Conservation (phyloP, 352 stramenopile species). For the Bremia lactucae region DNA sequence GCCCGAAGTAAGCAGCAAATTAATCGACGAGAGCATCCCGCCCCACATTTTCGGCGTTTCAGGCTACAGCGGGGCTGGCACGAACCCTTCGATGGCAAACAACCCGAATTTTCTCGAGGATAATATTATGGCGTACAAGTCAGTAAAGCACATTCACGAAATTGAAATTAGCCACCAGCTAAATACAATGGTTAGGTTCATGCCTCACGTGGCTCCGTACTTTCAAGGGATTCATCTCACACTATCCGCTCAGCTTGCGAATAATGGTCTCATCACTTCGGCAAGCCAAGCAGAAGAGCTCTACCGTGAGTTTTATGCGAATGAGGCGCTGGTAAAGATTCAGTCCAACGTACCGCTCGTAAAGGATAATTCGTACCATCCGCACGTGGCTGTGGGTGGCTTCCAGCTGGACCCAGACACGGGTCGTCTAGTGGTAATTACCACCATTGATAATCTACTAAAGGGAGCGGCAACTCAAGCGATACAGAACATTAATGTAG, state of each 20-base stretch:
- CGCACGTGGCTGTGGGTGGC: constrained; percentile 73
- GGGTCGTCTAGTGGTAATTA: constrained; percentile 78
- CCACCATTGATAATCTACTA: constrained; percentile 90
- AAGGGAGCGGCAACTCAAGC: constrained; percentile 90
- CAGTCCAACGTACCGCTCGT: constrained; percentile 51
- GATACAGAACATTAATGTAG: constrained; percentile 92
- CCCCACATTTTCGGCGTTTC: constrained; percentile 84
- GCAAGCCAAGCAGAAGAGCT: constrained; percentile 65
- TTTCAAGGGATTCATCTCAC: constrained; percentile 91
- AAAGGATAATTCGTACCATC: constrained; percentile 63
- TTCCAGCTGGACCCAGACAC: constrained; percentile 84
- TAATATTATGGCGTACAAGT: constrained; percentile 88
- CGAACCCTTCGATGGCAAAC: constrained; percentile 72
- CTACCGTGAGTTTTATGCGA: constrained; percentile 72
- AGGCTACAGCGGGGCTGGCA: constrained; percentile 82
- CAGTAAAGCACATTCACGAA: constrained; percentile 86
- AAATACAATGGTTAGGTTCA: constrained; percentile 82
- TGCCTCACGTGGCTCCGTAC: constrained; percentile 88
- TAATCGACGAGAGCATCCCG: constrained; percentile 54
- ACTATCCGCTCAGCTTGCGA: constrained; percentile 68
- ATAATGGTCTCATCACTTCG: constrained; percentile 33
- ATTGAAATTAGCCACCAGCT: constrained; percentile 79
- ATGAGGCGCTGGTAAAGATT: constrained; percentile 83
- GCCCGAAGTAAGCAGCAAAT: constrained; percentile 29
- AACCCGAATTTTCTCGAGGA: constrained; percentile 64